Evolutionary conservation across 192 early-diverging fungal species (phyloP).

Genomic region (Borealophlyctis nickersoniae): DNA sequence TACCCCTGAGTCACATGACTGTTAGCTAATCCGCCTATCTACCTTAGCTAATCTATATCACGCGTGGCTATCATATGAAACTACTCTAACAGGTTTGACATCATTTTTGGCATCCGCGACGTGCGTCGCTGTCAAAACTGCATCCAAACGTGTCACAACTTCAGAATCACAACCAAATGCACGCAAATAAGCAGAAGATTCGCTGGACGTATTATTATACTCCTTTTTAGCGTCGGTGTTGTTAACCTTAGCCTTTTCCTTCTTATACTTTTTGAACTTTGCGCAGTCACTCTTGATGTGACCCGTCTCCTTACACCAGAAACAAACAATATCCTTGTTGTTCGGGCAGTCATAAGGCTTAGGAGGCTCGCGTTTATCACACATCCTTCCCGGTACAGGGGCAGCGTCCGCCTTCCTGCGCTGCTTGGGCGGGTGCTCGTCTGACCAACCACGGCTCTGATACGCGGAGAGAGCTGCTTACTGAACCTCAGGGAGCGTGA

Average conservation of each 20-base stretch:
- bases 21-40: too few relatives aligned
- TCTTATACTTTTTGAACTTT: not conserved
- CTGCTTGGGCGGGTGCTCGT: too few relatives aligned
- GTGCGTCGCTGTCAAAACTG: too few relatives aligned
- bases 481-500: too few relatives aligned
- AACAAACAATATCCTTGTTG: not conserved
- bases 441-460: too few relatives aligned
- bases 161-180: not conserved
- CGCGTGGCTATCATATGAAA: too few relatives aligned
- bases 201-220: not conserved
- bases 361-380: not conserved
- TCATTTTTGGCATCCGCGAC: too few relatives aligned
- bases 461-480: too few relatives aligned
- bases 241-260: not conserved
- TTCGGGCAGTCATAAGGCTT: not conserved
- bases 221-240: not conserved
- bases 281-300: not conserved
- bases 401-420: not conserved
- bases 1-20: too few relatives aligned
- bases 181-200: not conserved
- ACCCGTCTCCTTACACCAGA: not conserved
- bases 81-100: too few relatives aligned
- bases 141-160: not conserved
- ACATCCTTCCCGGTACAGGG: not conserved
- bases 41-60: too few relatives aligned